These are phyloP conservation scores for Verticillium nonalfalfae DNA, from an alignment of 2,329 filamentous ascomycete genomes.

Conservation along the genomic window DNA sequence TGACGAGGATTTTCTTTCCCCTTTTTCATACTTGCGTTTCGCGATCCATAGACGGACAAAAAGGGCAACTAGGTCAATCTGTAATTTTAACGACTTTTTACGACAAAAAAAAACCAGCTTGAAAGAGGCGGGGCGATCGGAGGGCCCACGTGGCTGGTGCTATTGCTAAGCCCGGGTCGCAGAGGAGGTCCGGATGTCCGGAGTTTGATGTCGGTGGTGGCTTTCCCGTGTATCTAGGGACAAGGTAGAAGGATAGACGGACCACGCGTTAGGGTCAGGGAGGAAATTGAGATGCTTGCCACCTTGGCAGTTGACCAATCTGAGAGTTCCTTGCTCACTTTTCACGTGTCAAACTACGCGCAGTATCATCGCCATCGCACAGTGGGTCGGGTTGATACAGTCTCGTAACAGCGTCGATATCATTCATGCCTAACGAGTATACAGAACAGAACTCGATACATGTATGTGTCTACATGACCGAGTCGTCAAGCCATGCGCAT, in stretches of 20 bases:
- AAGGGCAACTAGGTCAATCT: conserved; percentile 11
- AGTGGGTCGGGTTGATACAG: not conserved
- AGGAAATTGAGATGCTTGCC: not conserved
- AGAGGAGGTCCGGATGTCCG: not conserved
- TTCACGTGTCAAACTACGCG: not conserved
- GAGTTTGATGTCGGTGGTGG: not conserved
- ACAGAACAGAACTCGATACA: not conserved
- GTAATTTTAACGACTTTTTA: conserved; percentile 12
- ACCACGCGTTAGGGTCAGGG: not conserved
- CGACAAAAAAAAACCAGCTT: not conserved
- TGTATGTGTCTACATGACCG: not conserved
- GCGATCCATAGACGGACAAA: conserved; percentile 8
- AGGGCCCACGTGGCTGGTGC: not conserved
- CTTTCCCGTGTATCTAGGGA: not conserved
- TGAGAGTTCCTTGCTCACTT: not conserved
- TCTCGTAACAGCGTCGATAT: not conserved
- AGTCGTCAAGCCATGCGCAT: not conserved
- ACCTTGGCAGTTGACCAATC: not conserved
- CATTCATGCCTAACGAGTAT: not conserved
- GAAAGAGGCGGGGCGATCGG: not conserved
- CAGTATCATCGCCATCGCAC: too few relatives aligned
- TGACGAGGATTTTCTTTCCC: not conserved
- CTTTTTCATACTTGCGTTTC: not conserved
- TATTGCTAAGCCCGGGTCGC: not conserved
- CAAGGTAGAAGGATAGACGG: not conserved